Percentiles rank a stretch among this genome's conserved stretches.
phyloP scores from a whole-genome alignment of 805 yeast species.

The Ogataea pilisensis region DNA sequence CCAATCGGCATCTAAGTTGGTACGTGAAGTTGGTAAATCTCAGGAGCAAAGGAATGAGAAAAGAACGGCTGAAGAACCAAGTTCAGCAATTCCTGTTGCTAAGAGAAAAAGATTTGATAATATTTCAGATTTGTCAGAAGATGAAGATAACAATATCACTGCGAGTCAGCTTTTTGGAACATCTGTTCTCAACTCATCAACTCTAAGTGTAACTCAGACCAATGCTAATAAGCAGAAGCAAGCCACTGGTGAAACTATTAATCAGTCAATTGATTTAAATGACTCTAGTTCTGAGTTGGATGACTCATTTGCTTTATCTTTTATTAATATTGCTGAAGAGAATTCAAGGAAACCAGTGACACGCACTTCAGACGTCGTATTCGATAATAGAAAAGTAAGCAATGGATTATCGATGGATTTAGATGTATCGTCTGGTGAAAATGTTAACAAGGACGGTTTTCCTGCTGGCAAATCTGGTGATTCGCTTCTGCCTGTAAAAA shows the following conservation, averaged over 20 bases:
- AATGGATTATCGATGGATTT: no score
- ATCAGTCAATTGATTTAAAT: conserved; percentile 10
- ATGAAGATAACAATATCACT: conserved; percentile 14
- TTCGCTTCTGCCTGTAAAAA: no score
- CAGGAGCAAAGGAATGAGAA: conserved; percentile 15
- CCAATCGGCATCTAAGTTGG: conserved; percentile 45
- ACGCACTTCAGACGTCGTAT: no score
- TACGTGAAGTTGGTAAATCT: conserved; percentile 22
- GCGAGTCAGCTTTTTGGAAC: conserved; percentile 17
- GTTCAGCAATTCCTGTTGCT: background rate
- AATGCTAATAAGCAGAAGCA: background rate
- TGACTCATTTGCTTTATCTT: conserved; percentile 12
- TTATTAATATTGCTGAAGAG: no score
- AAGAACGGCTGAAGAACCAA: background rate
- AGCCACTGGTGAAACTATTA: background rate
- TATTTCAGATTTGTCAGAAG: conserved; percentile 14
- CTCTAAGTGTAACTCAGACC: conserved; percentile 5
- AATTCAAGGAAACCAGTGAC: no score
- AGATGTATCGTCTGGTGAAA: no score
- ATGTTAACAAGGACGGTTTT: no score
- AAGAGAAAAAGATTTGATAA: conserved; percentile 11
- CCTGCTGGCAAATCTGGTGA: no score
- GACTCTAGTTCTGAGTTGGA: conserved; percentile 13
- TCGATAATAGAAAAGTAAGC: no score
- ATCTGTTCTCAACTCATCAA: conserved; percentile 6